Conservation (phyloP, 306 rosid genomes). For the Cajanus cajan region DNA sequence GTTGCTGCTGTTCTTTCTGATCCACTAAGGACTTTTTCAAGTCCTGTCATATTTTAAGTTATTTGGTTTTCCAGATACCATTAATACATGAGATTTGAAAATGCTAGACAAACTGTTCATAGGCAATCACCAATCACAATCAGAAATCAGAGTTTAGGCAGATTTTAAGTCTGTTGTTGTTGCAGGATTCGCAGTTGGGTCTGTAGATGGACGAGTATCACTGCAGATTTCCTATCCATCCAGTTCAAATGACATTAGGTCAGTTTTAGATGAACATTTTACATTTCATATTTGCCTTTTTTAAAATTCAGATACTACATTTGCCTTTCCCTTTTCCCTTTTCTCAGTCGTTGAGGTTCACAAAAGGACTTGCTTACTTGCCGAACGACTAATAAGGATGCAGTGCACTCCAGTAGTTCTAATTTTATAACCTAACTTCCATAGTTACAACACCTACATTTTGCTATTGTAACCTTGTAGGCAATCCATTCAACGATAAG, state of each 20-base stretch:
- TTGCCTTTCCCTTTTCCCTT: neutral
- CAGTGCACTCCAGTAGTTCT: neutral
- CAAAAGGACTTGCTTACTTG: conserved; percentile 9
- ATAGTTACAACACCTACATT: neutral
- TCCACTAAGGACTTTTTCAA: neutral
- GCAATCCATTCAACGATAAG: neutral
- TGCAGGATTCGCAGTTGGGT: conserved; percentile 88
- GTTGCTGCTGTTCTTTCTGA: conserved; percentile 1
- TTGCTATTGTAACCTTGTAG: neutral
- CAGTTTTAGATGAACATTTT: conserved; percentile 24
- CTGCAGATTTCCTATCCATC: conserved; percentile 58
- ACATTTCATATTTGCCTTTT: neutral
- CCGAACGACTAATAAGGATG: conserved; percentile 4
- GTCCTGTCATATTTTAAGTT: neutral
- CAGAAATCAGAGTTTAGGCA: neutral
- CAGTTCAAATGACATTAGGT: conserved; percentile 62
- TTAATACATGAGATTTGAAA: neutral
- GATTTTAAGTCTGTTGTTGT: conserved; percentile 7
- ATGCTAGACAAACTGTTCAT: neutral
- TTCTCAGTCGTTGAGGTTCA: neutral
- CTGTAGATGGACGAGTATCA: conserved; percentile 90
- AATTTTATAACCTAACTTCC: neutral
- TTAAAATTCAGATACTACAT: neutral
- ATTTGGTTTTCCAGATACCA: neutral
- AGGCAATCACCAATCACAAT: neutral